Evolutionary conservation across 1,284 basidiomycete species (phyloP), one percentile per base, ranked within the genome.

Genomic region (Ganoderma resinaceum): DNA sequence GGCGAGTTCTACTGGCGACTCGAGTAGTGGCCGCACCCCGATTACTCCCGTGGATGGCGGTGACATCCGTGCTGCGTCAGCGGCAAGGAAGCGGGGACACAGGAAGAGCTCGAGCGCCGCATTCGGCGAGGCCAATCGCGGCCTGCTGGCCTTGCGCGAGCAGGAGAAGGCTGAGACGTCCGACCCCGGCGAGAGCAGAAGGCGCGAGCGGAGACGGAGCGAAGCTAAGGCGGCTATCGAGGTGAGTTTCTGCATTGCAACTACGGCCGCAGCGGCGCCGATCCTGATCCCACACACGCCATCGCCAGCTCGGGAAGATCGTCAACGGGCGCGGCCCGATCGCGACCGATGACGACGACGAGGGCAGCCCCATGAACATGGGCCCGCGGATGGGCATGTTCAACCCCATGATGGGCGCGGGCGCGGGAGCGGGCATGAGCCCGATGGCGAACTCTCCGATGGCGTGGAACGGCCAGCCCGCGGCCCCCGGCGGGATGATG

Each of bases 181-280:
- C 53, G 74, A 78, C 58, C 79, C 77, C 33, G 78, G 80, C 35
- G 89, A 91, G 77, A 81, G 83, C 70, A 83, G 83, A 77, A 84
- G 89, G 76, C 86, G 82, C 70, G 91, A 93, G 75, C 83, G 93
- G 73, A 84, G 93, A 75, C 83, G 92, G 71, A 86, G 84, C 73
- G 92, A 94, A 76, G 91, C 93, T 29, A 90, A 87, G 78, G 91
- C 91, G 75, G 91, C 92, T 59, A 91, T 94, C 75, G 91, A 94
- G 87, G 92, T 94, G 66, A 43, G 85, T 81, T 20, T 42, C 60
- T 57, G 40, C 53, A 31, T 37, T 49, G 42, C 16, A 49, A 11
- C 4, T 26, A 29, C 42, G n/a, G n/a, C 8, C 38, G 43, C 31
- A 43, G 12, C 26, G 35, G 65, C 33, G 37, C 62, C 59, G 63